Base-by-base conservation (phyloP, 2,329 filamentous ascomycete genomes). In the Ramularia endophylla region DNA sequence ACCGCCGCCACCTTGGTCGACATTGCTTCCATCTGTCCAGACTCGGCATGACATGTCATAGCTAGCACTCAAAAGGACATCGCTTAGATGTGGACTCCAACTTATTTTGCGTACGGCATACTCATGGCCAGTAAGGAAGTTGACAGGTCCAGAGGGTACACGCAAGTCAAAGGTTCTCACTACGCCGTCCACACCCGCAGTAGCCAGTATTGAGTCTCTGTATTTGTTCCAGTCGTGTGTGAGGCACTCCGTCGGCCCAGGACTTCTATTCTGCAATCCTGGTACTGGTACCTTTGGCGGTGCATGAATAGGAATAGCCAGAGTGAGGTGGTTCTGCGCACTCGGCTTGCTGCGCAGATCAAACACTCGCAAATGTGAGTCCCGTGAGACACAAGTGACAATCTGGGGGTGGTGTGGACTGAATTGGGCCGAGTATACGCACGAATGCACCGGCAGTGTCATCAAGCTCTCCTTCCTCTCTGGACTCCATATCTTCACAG, bases 161-260 rank as follows among this genome's bases (percentile, higher is more conserved):
- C 92, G 76, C 33, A 95, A 82, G 63, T 98, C 92, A 58, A 97
- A 97, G 0, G 85, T 92, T 35, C 92, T 81, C 46, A 98, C 82
- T 13, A 83, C 69, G 40, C 85, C 78, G 64, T 98, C 92, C 3
- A 97, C 92, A 40, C 92, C 90, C 1, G 80, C 92, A 0, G 87
- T 87, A 0, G 92, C 92, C 40, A 98, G 71, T 18, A 95, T 73
- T 0, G 81, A 83, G 52, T 88, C 80, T 28, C 85, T 78, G 67
- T 98, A 98, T 66, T 98, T 98, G 70, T 98, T 98, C 92, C 92
- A 98, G 65, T 98, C 92, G 66, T 97, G 92, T 0, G 89, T 95
- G 22, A 98, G 75, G 27, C 87, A 80, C 70, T 98, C 92, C 8
- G 80, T 75, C 0, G 88, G 87, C n/a, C 79, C 71, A 2, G 63